These are phyloP conservation scores for Cenchrus americanus DNA, from an alignment of 176 grass and related monocot species.

Conservation along the genomic window DNA sequence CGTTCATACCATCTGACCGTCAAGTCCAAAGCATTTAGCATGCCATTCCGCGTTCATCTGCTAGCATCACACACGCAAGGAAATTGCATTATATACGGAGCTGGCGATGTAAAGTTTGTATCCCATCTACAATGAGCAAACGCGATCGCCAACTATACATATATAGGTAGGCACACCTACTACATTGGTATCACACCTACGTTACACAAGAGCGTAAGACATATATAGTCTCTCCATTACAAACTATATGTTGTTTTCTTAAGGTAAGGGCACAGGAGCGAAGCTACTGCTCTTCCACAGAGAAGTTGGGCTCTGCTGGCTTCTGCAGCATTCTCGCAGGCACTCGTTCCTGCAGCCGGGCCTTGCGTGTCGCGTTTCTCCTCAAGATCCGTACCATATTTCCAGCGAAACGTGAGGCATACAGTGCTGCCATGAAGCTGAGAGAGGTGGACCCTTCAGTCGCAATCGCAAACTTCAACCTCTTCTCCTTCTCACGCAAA, in stretches of 20 bases:
- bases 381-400: slow-evolving; percentile 78
- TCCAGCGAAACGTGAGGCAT: slow-evolving; percentile 73
- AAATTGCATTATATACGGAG: too few species aligned
- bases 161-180: background rate
- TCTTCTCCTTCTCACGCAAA: slow-evolving; percentile 68
- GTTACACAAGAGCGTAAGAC: background rate
- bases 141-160: too few species aligned
- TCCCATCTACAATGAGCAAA: too few species aligned
- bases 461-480: slow-evolving; percentile 63
- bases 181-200: background rate
- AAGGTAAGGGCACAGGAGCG: too few species aligned
- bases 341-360: slow-evolving; percentile 62
- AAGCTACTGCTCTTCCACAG: slow-evolving; percentile 49
- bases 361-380: slow-evolving; percentile 63
- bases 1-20: too few species aligned
- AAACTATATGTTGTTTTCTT: too few species aligned
- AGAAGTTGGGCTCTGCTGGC: slow-evolving; percentile 85
- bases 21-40: too few species aligned
- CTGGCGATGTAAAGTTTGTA: too few species aligned
- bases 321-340: slow-evolving; percentile 74
- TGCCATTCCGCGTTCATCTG: too few species aligned
- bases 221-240: too few species aligned
- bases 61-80: too few species aligned
- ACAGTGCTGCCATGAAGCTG: slow-evolving; percentile 64
- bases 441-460: slow-evolving; percentile 51